Evolutionary conservation across 495 filamentous ascomycete species (phyloP).

Genomic region (Tuber aestivum): DNA sequence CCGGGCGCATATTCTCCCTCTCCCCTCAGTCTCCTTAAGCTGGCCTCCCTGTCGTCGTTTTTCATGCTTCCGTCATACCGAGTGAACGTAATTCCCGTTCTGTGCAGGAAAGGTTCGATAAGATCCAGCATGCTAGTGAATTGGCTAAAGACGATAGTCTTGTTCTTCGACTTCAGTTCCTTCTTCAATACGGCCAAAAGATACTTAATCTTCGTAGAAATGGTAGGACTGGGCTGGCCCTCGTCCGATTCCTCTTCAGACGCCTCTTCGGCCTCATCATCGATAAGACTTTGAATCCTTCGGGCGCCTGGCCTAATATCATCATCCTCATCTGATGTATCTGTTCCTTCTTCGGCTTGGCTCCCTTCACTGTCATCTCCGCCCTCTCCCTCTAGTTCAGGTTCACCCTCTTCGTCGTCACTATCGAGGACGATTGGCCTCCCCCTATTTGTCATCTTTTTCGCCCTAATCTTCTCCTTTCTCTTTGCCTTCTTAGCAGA

Average conservation of each 20-base stretch:
- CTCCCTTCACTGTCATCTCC: constrained; percentile 28
- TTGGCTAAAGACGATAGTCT: constrained; percentile 96
- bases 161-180: constrained; percentile 66
- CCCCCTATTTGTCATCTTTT: constrained; percentile 42
- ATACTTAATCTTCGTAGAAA: constrained; percentile 85
- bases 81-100: constrained; percentile 66
- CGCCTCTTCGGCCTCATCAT: constrained; percentile 35
- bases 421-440: constrained; percentile 45
- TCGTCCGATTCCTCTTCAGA: constrained; percentile 31
- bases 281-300: constrained; percentile 38
- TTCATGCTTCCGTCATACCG: constrained; percentile 95
- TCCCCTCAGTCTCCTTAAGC: constrained; percentile 50
- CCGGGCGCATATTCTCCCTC: constrained; percentile 56
- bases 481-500: constrained; percentile 42
- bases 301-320: constrained; percentile 20
- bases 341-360: constrained; percentile 42
- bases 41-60: constrained; percentile 86
- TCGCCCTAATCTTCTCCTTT: constrained; percentile 36
- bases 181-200: constrained; percentile 72
- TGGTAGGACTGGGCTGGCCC: constrained; percentile 47
- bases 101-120: constrained; percentile 79
- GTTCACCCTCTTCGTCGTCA: constrained; percentile 50
- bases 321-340: constrained; percentile 44
- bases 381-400: constrained; percentile 28
- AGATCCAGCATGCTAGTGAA: constrained; percentile 89